Percentiles rank a stretch among this genome's conserved stretches.
Conservation (phyloP, 805 yeast genomes). For the Nakazawaea sp. region DNA sequence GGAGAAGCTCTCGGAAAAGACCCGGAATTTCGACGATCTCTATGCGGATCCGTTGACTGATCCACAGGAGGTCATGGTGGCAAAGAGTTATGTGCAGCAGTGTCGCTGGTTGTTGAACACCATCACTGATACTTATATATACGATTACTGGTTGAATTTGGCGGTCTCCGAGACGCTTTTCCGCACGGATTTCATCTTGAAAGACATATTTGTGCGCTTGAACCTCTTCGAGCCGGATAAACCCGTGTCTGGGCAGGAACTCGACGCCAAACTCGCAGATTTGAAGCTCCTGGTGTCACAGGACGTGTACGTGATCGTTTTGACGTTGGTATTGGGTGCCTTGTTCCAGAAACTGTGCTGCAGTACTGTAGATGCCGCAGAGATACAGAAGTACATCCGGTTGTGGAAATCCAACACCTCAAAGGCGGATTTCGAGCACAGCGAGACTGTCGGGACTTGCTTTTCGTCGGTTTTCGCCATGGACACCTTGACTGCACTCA, state of each 20-base stretch:
- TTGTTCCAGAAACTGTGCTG: background rate
- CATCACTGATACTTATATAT: conserved; percentile 6
- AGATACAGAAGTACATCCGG: background rate
- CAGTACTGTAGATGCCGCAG: background rate
- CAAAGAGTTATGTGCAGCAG: background rate
- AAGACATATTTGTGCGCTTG: background rate
- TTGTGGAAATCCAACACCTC: background rate
- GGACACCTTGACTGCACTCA: conserved; percentile 3
- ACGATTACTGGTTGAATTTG: conserved; percentile 6
- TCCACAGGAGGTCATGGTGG: background rate
- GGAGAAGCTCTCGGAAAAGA: background rate
- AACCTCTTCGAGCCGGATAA: background rate
- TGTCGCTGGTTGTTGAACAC: conserved; percentile 12
- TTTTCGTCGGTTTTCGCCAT: conserved; percentile 3
- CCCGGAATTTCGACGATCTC: background rate
- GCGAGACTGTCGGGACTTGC: conserved; percentile 4
- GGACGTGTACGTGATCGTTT: background rate
- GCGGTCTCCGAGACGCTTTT: background rate
- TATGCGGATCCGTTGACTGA: conserved; percentile 2
- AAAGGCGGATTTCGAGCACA: background rate
- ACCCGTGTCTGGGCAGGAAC: background rate
- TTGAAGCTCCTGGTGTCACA: background rate
- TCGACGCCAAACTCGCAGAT: background rate
- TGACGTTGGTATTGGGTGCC: background rate
- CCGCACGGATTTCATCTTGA: background rate